Evolutionary conservation across 2,329 filamentous ascomycete genomes (phyloP).

Genomic region (Penicillium sp.): DNA sequence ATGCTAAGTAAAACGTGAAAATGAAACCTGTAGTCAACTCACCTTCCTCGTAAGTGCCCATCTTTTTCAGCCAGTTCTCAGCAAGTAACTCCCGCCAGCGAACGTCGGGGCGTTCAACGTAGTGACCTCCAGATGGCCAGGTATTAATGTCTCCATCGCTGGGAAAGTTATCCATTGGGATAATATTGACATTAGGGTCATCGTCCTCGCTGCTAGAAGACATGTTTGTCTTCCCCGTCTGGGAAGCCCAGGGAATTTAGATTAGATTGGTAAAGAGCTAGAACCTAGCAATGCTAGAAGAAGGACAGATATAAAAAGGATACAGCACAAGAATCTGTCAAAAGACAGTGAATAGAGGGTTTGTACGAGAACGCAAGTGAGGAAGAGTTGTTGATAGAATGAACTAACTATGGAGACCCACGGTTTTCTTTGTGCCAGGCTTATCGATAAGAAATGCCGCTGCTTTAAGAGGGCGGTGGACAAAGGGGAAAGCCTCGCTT

Average conservation of each 20-base stretch:
- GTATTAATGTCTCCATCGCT: constrained; percentile 41
- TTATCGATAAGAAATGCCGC: constrained; percentile 5
- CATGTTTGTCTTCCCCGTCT: not conserved
- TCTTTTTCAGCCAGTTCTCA: constrained; percentile 49
- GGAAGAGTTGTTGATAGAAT: not conserved
- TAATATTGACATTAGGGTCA: constrained; percentile 25
- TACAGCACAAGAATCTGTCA: not conserved
- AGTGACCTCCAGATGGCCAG: constrained; percentile 37
- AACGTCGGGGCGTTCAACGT: constrained; percentile 34
- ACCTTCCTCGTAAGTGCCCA: constrained; percentile 41
- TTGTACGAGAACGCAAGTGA: not conserved
- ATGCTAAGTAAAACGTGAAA: not conserved
- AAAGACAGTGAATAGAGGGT: not conserved
- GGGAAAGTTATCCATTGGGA: constrained; percentile 36
- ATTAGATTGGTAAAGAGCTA: not conserved
- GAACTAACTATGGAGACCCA: constrained; percentile 4
- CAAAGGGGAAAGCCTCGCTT: too few relatives aligned
- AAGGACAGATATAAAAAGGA: not conserved
- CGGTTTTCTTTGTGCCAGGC: not conserved
- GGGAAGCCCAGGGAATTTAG: not conserved
- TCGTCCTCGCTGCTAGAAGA: constrained; percentile 17
- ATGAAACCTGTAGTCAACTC: constrained; percentile 14
- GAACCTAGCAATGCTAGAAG: not conserved
- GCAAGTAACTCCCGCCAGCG: constrained; percentile 52
- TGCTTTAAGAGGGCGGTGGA: not conserved